Evolutionary conservation across 768 basidiomycete species (phyloP), one percentile per base, ranked within the genome.

Genomic region (Lactarius vividus): DNA sequence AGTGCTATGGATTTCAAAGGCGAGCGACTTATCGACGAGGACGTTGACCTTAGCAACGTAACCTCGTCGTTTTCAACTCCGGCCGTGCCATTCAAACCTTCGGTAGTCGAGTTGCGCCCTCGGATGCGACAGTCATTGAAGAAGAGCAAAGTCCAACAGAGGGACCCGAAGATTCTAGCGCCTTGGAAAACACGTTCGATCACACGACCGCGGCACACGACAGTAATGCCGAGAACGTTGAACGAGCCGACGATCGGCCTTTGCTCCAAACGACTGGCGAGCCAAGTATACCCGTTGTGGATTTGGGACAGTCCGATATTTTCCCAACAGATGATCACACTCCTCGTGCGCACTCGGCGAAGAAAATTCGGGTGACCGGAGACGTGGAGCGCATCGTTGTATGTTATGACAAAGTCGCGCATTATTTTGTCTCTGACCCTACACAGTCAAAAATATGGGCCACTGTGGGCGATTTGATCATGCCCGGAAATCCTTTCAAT

Each of bases 321-420:
- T 53, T 52, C 71, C 55, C 71, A 39, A 55, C 63, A 13, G 71
- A 70, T 35, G 69, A 72, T 3, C 62, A 70, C 18, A 74, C 71
- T 53, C 53, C 62, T 40, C 57, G 28, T 33, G 52, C 68, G 8
- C 31, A 65, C 11, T 67, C 69, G n/a, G 57, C 69, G 31, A 72
- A 71, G 53, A 84, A 80, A 70, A 73, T 86, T 42, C 82, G 78
- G 70, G 74, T 88, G n/a, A 90, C 83, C 49, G 76, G 77, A 13
- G 86, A 89, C 65, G 78, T 89, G 28, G 89, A 92, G 69, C 79
- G 79, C 42, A 87, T 89, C 57, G 79, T 83, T 62, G 90, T 87
- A 76, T 67, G 86, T 78, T 20, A 20, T 29, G 20, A 54, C 16
- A 52, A 35, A 44, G n/a, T 15, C 6, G 31, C 39, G 37, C 28